Conservation (phyloP, 2,329 filamentous ascomycete genomes). For the Exophiala bonariae region DNA sequence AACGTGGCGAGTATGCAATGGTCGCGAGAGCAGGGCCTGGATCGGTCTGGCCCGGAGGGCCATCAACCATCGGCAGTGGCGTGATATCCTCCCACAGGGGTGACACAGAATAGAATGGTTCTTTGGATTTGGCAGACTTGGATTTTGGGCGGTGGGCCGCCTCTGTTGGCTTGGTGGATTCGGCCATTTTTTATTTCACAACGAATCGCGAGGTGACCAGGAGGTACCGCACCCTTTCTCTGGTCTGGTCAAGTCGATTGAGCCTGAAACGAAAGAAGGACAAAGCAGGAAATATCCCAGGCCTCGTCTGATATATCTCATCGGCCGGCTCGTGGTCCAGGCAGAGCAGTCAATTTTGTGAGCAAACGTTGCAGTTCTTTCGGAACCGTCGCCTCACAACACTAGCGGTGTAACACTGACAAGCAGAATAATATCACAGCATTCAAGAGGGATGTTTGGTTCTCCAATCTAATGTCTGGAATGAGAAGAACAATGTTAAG, state of each 20-base stretch:
- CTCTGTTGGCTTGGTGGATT: conserved; percentile 19
- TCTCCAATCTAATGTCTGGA: conserved; percentile 4
- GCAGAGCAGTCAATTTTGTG: too few relatives aligned
- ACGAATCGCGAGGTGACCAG: too few relatives aligned
- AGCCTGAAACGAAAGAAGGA: too few relatives aligned
- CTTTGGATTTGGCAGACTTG: conserved; percentile 20
- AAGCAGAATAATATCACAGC: neutral
- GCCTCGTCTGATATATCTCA: too few relatives aligned
- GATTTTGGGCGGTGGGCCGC: conserved; percentile 7
- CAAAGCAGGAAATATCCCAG: too few relatives aligned
- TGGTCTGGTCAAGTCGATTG: too few relatives aligned
- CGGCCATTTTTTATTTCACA: neutral
- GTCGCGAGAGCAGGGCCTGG: conserved; percentile 71
- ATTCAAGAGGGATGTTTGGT: neutral
- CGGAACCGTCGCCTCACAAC: too few relatives aligned
- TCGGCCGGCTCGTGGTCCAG: neutral
- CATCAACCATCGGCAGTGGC: conserved; percentile 81
- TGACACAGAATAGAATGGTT: conserved; percentile 59
- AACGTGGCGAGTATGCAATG: conserved; percentile 88
- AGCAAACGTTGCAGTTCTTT: too few relatives aligned
- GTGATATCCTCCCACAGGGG: conserved; percentile 80
- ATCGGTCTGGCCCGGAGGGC: conserved; percentile 36
- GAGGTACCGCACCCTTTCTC: too few relatives aligned
- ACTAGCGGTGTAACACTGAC: too few relatives aligned
- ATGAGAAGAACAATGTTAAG: conserved; percentile 22